Evolutionary conservation across 805 yeast genomes (phyloP).

Genomic region (Pichia nakasei): DNA sequence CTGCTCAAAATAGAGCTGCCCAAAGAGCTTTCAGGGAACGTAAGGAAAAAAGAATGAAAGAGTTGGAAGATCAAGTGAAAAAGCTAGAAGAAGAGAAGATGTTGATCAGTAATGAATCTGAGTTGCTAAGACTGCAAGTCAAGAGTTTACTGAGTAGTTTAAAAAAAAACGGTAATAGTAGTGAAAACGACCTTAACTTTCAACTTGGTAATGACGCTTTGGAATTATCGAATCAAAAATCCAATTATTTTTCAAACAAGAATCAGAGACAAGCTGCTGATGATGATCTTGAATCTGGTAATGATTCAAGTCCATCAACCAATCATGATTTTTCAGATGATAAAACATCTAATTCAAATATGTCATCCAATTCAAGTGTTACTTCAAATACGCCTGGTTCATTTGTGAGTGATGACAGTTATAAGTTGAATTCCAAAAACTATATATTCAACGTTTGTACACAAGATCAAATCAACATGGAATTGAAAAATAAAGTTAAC

Average conservation of each 20-base stretch:
- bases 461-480: not conserved
- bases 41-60: slow-evolving; percentile 79
- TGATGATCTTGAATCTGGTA: not conserved
- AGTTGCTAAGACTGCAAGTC: slow-evolving; percentile 68
- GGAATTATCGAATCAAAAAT: no score
- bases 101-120: slow-evolving; percentile 61
- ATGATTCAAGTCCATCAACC: not conserved
- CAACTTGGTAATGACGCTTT: not conserved
- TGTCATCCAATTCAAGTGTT: slow-evolving; percentile 7
- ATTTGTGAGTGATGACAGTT: not conserved
- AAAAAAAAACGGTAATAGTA: not conserved
- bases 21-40: slow-evolving; percentile 95
- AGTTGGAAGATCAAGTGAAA: slow-evolving; percentile 70
- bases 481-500: slow-evolving; percentile 8
- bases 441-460: not conserved
- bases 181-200: not conserved
- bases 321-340: slow-evolving; percentile 5
- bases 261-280: not conserved
- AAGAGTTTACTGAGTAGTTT: slow-evolving; percentile 66
- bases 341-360: not conserved
- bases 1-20: slow-evolving; percentile 98
- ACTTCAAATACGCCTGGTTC: slow-evolving; percentile 5
- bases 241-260: no score
- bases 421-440: not conserved
- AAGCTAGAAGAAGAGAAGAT: slow-evolving; percentile 63